phyloP scores from a whole-genome alignment of 2,329 filamentous ascomycete genomes.

The Aureobasidium sp. region DNA sequence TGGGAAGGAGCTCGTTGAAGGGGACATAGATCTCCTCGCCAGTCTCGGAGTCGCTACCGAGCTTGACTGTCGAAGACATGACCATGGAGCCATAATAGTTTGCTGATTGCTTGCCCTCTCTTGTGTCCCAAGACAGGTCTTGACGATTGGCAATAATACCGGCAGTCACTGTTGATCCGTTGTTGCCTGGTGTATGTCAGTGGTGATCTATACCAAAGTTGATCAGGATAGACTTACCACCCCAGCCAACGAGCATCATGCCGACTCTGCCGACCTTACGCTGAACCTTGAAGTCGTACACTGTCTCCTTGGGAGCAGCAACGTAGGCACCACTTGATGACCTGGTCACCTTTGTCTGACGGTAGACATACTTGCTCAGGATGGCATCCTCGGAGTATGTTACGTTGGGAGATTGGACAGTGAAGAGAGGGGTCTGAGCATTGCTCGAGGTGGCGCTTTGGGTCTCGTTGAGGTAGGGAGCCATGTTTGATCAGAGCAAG shows the following conservation, averaged over 20 bases:
- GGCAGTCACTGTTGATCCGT: slow-evolving; percentile 92
- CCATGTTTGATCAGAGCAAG: slow-evolving; percentile 63
- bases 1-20: slow-evolving; percentile 87
- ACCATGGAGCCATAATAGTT: slow-evolving; percentile 99
- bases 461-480: slow-evolving; percentile 76
- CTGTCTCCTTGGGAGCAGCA: slow-evolving; percentile 77
- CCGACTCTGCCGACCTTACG: slow-evolving; percentile 88
- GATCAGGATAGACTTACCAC: slow-evolving; percentile 46
- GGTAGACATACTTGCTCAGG: slow-evolving; percentile 91
- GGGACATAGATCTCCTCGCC: slow-evolving; percentile 90
- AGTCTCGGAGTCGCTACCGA: slow-evolving; percentile 79
- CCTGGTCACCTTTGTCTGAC: slow-evolving; percentile 76
- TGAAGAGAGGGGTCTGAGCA: slow-evolving; percentile 52
- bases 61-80: slow-evolving; percentile 96
- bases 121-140: slow-evolving; percentile 83
- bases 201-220: no score
- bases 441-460: slow-evolving; percentile 33
- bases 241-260: slow-evolving; percentile 96
- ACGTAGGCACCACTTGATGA: slow-evolving; percentile 68
- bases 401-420: slow-evolving; percentile 87
- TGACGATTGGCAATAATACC: slow-evolving; percentile 94
- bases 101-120: slow-evolving; percentile 73
- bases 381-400: slow-evolving; percentile 82
- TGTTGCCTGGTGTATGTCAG: slow-evolving; percentile 51
- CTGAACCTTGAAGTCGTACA: slow-evolving; percentile 97